Evolutionary conservation across 2,329 filamentous ascomycete genomes (phyloP), one percentile per base, ranked within the genome.

Genomic region (Cryphonectria nitschkei): DNA sequence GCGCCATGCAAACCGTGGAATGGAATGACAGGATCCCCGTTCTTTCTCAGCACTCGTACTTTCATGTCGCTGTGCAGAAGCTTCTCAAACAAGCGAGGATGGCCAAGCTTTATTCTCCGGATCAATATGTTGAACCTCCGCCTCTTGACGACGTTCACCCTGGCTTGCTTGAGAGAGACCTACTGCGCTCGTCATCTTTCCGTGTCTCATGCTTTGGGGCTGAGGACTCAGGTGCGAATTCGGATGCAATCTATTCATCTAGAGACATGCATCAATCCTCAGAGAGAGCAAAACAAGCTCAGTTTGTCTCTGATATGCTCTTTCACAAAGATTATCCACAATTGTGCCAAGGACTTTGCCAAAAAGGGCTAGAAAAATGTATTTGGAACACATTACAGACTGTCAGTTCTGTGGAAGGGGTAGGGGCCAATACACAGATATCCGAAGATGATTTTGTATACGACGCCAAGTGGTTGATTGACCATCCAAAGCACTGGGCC

Each of bases 1-100:
- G 74, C 19, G 77, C 79, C 0, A 88, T 89, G 85, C 84, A 89
- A 68, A 79, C 63, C 0, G 79, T 87, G 2, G 0, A 19, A 0
- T 89, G 87, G 87, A 68, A 75, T 0, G 0, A 70, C 0, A n/a
- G 67, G 0, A 74, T 88, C 0, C 78, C 80, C 1, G 80, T 78
- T 6, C 73, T 85, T 1, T 76, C 83, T 0, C 87, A 89, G 68
- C 81, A 88, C 68, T 79, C 80, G 0, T 74, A 75, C 0, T 86
- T 87, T 58, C 77, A 77, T 52, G 72, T 74, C 2, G 65, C 74
- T 7, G 84, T 85, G 0, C 54, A 74, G 6, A 73, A 69, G 0
- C 80, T 87, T 22, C 76, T 84, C 6, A 39, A 76, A 2, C 77
- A 83, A 69, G 77, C 79, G 1, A 69, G 68, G 34, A 68, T 70